Percentiles rank a stretch among this genome's conserved stretches.
phyloP scores from a whole-genome alignment of 2,329 filamentous ascomycete genomes.

The Cladosporium sp. region DNA sequence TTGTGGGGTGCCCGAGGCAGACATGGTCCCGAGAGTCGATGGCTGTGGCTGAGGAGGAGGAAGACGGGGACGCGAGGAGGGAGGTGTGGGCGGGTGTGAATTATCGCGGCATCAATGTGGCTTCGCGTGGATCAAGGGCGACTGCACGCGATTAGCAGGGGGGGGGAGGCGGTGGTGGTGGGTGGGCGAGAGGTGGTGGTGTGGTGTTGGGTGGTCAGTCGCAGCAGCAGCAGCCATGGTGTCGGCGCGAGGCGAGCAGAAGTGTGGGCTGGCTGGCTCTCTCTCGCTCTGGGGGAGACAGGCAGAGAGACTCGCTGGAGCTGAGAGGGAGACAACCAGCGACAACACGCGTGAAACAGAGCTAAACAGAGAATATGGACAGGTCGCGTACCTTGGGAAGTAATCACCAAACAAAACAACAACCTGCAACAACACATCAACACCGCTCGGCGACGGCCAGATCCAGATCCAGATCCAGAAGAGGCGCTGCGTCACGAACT shows the following conservation, averaged over 20 bases:
- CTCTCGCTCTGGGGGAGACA: slow-evolving; percentile 9
- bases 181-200: slow-evolving; percentile 9
- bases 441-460: neutral
- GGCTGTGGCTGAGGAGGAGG: slow-evolving; percentile 3
- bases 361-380: neutral
- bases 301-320: neutral
- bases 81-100: slow-evolving; percentile 7
- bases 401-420: neutral
- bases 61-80: slow-evolving; percentile 1
- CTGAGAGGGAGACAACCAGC: neutral
- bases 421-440: slow-evolving; percentile 6
- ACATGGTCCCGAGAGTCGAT: slow-evolving; percentile 15
- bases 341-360: neutral
- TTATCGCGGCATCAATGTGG: slow-evolving; percentile 20
- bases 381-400: slow-evolving; percentile 1
- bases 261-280: slow-evolving; percentile 9
- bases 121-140: neutral
- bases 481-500: slow-evolving; percentile 16
- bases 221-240: slow-evolving; percentile 6
- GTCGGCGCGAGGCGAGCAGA: neutral
- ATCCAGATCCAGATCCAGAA: neutral
- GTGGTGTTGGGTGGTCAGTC: slow-evolving; percentile 2
- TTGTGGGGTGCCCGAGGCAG: slow-evolving; percentile 21
- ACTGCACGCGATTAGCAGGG: slow-evolving; percentile 14
- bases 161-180: slow-evolving; percentile 1